Evolutionary conservation across 108 stramenopile species (phyloP).

Genomic region (Aurantiochytrium sp.): DNA sequence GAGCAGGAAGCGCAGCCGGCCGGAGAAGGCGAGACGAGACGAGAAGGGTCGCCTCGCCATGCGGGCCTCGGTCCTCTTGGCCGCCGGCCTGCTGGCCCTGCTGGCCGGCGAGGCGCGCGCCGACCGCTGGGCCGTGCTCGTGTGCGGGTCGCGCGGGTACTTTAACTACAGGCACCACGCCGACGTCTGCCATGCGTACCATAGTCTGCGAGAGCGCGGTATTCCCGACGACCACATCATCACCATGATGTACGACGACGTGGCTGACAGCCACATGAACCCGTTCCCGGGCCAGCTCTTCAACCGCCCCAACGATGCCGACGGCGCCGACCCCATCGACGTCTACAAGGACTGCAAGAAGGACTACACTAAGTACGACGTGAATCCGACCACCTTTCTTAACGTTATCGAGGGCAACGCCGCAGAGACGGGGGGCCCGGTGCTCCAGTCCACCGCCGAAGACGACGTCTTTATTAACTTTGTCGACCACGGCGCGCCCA

Average conservation of each 20-base stretch:
- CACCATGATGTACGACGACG: conserved; percentile 48
- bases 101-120: not conserved
- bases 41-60: no score
- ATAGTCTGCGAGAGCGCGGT: conserved; percentile 37
- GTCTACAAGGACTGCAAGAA: conserved; percentile 34
- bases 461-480: conserved; percentile 50
- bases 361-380: conserved; percentile 40
- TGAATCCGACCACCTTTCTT: conserved; percentile 39
- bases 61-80: no score
- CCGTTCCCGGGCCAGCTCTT: conserved; percentile 43
- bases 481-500: conserved; percentile 47
- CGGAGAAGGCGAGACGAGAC: no score
- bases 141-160: conserved; percentile 25
- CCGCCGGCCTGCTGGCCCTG: no score
- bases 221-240: conserved; percentile 42
- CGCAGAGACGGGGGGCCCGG: conserved; percentile 31
- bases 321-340: conserved; percentile 36
- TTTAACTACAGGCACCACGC: conserved; percentile 33
- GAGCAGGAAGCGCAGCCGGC: no score
- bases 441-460: conserved; percentile 37
- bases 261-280: conserved; percentile 35
- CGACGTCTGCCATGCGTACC: conserved; percentile 44
- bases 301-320: conserved; percentile 39
- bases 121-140: not conserved
- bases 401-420: conserved; percentile 44